Base-by-base conservation (phyloP, 2,329 filamentous ascomycete species). In the Hirsutella minnesotensis region DNA sequence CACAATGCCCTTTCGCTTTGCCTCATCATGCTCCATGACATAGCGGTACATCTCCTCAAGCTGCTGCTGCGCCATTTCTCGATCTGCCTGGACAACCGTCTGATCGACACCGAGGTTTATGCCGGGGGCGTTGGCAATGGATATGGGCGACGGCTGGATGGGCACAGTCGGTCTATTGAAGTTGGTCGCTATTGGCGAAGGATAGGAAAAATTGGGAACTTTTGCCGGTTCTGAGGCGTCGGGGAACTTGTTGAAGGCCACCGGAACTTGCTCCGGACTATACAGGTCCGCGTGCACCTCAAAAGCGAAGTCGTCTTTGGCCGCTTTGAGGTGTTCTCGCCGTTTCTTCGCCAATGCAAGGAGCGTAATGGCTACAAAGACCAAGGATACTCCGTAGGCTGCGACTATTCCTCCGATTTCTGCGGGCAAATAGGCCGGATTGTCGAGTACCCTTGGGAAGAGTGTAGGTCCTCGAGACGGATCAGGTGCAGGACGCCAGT, bases 41-140 rank as follows among this genome's bases (percentile, higher is more conserved):
- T 88, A 83, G 47, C 81, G 87, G 64, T 95, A 96, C 59, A 96
- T 79, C 53, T 86, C 79, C 61, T 95, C 88, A 62, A 95, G 79
- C 59, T 95, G 85, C 50, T 81, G 72, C 61, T 92, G 81, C 49
- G 86, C 80, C 67, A 82, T 81, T 55, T 75, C 72, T 58, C 75
- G 78, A 62, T 95, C 86, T 46, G 77, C 74, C 46, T 82, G 76
- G 20, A 95, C 74, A 15, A 95, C 75, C 46, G 73, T 73, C 46
- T 83, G 79, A 59, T 95, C 87, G 46, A 95, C 85, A 19, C 77
- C 79, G 15, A 73, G 73, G 46, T 86, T 78, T 45, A 81, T 76
- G 42, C 77, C 77, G 51, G 75, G 67, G 39, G 70, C 56, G 44
- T 65, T 55, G 46, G 66, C 56, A 4, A 68, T 67, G n/a, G 68